Percentiles rank a stretch among this genome's conserved stretches.
phyloP scores from a whole-genome alignment of 1,139 yeast species.

The Hanseniaspora uvarum region DNA sequence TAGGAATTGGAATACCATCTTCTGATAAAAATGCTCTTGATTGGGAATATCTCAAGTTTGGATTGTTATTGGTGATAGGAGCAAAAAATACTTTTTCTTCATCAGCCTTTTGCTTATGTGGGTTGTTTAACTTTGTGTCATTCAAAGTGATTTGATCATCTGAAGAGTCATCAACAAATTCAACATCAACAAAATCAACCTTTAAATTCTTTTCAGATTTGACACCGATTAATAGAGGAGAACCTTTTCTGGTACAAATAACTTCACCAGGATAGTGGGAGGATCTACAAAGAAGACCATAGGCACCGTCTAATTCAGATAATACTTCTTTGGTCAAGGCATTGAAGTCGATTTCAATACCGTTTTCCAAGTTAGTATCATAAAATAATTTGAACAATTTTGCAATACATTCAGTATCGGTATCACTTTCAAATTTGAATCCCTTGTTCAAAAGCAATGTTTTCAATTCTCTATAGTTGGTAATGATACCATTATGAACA shows the following conservation, averaged over 20 bases:
- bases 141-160: constrained; percentile 27
- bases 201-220: constrained; percentile 89
- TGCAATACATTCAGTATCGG: constrained; percentile 97
- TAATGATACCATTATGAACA: constrained; percentile 96
- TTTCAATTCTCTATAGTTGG: constrained; percentile 84
- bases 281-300: constrained; percentile 88
- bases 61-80: constrained; percentile 40
- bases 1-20: constrained; percentile 86
- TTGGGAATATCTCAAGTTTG: constrained; percentile 67
- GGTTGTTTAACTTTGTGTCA: constrained; percentile 21
- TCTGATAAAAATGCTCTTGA: constrained; percentile 86
- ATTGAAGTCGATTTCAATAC: constrained; percentile 69
- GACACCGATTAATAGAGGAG: constrained; percentile 94
- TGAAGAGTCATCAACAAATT: constrained; percentile 62
- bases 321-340: constrained; percentile 87
- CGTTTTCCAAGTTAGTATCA: constrained; percentile 61
- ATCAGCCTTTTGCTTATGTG: constrained; percentile 29
- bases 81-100: constrained; percentile 29
- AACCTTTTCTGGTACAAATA: constrained; percentile 95
- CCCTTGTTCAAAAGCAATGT: constrained; percentile 75
- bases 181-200: constrained; percentile 97
- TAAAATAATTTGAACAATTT: constrained; percentile 85
- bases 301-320: constrained; percentile 92
- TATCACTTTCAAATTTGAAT: constrained; percentile 74
- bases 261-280: constrained; percentile 90